These are phyloP conservation scores for Oryza brachyantha DNA, from an alignment of 176 grass and related monocot genomes.

Conservation along the genomic window DNA sequence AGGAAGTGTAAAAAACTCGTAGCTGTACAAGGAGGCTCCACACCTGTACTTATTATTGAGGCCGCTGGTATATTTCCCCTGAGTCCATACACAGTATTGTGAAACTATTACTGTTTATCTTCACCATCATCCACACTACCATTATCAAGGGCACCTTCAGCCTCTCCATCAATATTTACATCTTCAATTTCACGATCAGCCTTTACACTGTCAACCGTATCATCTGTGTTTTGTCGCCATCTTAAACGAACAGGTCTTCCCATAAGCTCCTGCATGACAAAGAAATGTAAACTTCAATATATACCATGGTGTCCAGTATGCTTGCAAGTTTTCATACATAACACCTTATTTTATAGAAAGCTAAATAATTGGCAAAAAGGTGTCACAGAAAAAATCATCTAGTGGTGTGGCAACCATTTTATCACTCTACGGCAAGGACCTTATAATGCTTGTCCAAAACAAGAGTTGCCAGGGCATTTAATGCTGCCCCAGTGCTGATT, in stretches of 20 bases:
- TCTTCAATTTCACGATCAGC: slow-evolving; percentile 32
- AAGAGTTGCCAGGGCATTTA: background rate
- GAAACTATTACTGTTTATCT: slow-evolving; percentile 31
- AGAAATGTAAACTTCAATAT: slow-evolving; percentile 11
- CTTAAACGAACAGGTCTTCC: slow-evolving; percentile 63
- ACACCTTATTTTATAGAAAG: background rate
- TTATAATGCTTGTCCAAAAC: slow-evolving; percentile 5
- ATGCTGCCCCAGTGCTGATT: background rate
- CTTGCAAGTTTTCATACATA: slow-evolving; percentile 2
- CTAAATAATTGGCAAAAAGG: background rate
- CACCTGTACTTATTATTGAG: slow-evolving; percentile 16
- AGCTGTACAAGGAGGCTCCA: slow-evolving; percentile 36
- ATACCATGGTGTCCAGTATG: slow-evolving; percentile 1
- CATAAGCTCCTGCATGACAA: slow-evolving; percentile 74
- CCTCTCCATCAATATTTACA: slow-evolving; percentile 32
- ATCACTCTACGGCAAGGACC: background rate
- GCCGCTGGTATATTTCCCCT: background rate
- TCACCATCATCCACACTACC: slow-evolving; percentile 18
- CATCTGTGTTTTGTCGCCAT: slow-evolving; percentile 44
- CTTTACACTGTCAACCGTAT: slow-evolving; percentile 39
- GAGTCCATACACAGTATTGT: background rate
- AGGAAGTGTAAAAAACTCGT: background rate
- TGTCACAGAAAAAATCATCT: background rate
- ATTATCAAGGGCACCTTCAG: slow-evolving; percentile 33
- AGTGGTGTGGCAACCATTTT: background rate